These are phyloP conservation scores for Ilyonectria destructans DNA, from an alignment of 2,329 filamentous ascomycete species.

Conservation along the genomic window DNA sequence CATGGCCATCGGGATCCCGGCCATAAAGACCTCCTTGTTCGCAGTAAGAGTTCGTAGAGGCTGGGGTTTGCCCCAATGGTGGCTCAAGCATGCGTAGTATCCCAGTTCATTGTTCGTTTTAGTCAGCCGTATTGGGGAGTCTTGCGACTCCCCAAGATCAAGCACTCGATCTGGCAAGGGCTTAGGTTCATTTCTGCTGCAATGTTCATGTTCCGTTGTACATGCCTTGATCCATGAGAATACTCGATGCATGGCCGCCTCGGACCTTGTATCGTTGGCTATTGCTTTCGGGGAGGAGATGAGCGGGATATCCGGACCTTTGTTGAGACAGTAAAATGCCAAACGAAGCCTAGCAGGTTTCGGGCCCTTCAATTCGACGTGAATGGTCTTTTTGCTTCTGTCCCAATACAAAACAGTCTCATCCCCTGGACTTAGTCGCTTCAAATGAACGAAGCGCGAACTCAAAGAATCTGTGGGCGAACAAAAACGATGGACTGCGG, in stretches of 20 bases:
- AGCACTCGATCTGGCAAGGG: constrained; percentile 30
- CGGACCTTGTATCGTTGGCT: constrained; percentile 31
- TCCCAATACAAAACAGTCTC: constrained; percentile 27
- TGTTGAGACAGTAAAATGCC: constrained; percentile 23
- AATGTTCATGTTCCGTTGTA: constrained; percentile 28
- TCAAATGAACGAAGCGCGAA: constrained; percentile 16
- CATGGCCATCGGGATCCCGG: constrained; percentile 2
- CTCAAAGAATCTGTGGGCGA: constrained; percentile 10
- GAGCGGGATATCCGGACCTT: constrained; percentile 11
- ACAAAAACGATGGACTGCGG: constrained; percentile 17
- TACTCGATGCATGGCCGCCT: constrained; percentile 30
- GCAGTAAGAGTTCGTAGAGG: constrained; percentile 12
- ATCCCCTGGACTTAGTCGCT: not conserved
- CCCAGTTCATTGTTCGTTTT: constrained; percentile 22
- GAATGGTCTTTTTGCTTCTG: not conserved
- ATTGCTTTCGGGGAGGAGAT: constrained; percentile 26
- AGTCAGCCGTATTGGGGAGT: constrained; percentile 13
- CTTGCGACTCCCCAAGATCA: constrained; percentile 14
- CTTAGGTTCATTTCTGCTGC: constrained; percentile 26
- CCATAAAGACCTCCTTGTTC: constrained; percentile 2
- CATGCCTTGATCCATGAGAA: constrained; percentile 26
- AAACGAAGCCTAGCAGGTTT: constrained; percentile 16
- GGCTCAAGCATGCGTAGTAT: constrained; percentile 30
- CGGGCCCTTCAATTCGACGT: not conserved
- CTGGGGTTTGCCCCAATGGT: constrained; percentile 26